phyloP scores from a whole-genome alignment of 2,329 filamentous ascomycete species.

The Xylariaceae sp. region DNA sequence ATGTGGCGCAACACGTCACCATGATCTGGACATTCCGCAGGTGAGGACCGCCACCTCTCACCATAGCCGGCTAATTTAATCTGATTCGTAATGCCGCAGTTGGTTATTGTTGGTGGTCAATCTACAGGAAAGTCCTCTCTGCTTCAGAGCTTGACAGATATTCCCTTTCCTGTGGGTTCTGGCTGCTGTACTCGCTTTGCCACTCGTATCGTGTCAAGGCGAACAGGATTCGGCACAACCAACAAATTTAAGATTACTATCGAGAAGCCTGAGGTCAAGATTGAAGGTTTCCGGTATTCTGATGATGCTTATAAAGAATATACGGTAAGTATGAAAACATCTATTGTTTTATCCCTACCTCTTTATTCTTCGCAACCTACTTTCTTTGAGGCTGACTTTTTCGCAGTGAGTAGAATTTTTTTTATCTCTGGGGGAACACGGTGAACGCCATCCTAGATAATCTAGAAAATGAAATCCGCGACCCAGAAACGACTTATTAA shows the following conservation, averaged over 20 bases:
- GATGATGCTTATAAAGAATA: constrained; percentile 33
- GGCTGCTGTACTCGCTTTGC: constrained; percentile 37
- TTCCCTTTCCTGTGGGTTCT: constrained; percentile 35
- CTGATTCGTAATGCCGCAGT: constrained; percentile 47
- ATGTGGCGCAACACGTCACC: constrained; percentile 38
- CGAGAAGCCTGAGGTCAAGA: constrained; percentile 33
- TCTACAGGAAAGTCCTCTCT: constrained; percentile 78
- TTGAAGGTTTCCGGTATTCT: constrained; percentile 31
- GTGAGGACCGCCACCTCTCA: constrained; percentile 27
- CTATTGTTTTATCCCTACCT: too few species aligned
- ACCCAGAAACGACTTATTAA: too few species aligned
- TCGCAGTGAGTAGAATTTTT: too few species aligned
- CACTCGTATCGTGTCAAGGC: constrained; percentile 34
- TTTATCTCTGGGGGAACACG: too few species aligned
- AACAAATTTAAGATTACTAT: constrained; percentile 43
- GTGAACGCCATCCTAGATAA: too few species aligned
- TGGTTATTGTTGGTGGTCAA: constrained; percentile 76
- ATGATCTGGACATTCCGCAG: constrained; percentile 45
- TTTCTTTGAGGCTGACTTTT: too few species aligned
- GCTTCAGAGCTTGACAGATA: constrained; percentile 59
- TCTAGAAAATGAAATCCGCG: too few species aligned
- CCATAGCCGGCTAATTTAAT: too few species aligned
- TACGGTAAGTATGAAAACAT: too few species aligned
- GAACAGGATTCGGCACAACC: constrained; percentile 37
- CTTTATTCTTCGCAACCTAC: too few species aligned